phyloP scores from a whole-genome alignment of 495 filamentous ascomycete species.

The Rostrohypoxylon terebratum region DNA sequence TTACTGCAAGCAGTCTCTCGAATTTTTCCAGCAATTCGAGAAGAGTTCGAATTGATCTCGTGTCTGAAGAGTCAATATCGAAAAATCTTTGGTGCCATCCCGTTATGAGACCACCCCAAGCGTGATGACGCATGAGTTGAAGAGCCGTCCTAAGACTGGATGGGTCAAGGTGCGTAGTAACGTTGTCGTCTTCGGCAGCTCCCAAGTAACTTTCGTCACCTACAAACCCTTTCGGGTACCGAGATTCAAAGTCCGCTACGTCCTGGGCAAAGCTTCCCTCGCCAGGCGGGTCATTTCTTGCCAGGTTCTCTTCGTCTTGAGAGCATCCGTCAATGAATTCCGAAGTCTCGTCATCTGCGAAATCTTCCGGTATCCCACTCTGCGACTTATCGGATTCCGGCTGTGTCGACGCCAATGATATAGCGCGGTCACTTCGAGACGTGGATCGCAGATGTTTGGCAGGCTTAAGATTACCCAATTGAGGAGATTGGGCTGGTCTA shows the following conservation, averaged over 20 bases:
- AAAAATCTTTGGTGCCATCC: conserved; percentile 30
- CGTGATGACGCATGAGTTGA: conserved; percentile 19
- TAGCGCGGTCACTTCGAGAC: conserved; percentile 3
- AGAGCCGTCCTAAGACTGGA: conserved; percentile 25
- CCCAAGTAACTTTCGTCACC: conserved; percentile 21
- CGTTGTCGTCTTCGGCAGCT: conserved; percentile 36
- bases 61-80: conserved; percentile 18
- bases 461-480: not conserved
- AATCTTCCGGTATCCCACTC: conserved; percentile 4
- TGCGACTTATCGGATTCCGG: not conserved
- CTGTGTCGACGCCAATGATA: not conserved
- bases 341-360: not conserved
- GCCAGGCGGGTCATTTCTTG: not conserved
- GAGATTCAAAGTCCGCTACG: conserved; percentile 34
- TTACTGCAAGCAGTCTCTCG: conserved; percentile 34
- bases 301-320: conserved; percentile 16
- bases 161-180: conserved; percentile 29
- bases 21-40: conserved; percentile 36
- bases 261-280: conserved; percentile 43
- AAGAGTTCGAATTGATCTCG: conserved; percentile 31
- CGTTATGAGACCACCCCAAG: conserved; percentile 35
- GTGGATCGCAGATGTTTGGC: not conserved
- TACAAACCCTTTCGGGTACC: conserved; percentile 12
- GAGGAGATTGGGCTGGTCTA: not conserved
- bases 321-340: conserved; percentile 19